Base-by-base conservation (phyloP, 148 eudicot species). In the Nepenthes mirabilis region DNA sequence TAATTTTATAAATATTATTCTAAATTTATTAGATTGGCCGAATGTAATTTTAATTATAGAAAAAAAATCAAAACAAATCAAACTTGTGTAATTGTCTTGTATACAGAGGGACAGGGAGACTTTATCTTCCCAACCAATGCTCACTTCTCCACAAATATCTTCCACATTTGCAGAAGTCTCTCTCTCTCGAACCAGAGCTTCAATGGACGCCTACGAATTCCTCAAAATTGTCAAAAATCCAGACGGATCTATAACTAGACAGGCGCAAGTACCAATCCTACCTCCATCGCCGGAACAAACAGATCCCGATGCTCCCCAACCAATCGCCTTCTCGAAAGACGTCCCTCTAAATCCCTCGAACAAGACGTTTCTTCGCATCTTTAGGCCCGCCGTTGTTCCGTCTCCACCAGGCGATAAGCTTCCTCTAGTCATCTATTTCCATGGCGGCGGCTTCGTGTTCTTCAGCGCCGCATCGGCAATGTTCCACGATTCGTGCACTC, bases 371-470 rank as follows among this genome's bases (percentile, higher is more conserved):
- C 65, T 90, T 53, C 86, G 97, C 58, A 77, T 90, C 75, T 87
- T 65, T 61, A 82, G 74, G 45, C 95, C 95, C 12, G 34, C 54
- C 7, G 11, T 6, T 8, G 7, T 5, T 3, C 48, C 56, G 51
- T 72, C 62, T 2, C 63, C 70, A 2, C 55, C 66, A 33, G 3
- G 9, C 56, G 9, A 63, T 6, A 82, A 86, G 35, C 74, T 90
- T 10, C 97, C 97, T 0, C 48, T 86, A 45, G 37, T 90, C 1
- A 57, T 90, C 12, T 79, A 90, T 75, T 87, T 72, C 64, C 95
- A 90, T 33, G 95, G 91, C 1, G 97, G 95, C 7, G 95, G 95
- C 0, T 90, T 90, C 48, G 79, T 90, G 2, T 72, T 84, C 47
- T 79, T 66, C 65, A 80, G 87, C 32, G 89, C 85, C 12, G 80